phyloP scores from a whole-genome alignment of 257 asterid species.

The Cruciata laevipes region DNA sequence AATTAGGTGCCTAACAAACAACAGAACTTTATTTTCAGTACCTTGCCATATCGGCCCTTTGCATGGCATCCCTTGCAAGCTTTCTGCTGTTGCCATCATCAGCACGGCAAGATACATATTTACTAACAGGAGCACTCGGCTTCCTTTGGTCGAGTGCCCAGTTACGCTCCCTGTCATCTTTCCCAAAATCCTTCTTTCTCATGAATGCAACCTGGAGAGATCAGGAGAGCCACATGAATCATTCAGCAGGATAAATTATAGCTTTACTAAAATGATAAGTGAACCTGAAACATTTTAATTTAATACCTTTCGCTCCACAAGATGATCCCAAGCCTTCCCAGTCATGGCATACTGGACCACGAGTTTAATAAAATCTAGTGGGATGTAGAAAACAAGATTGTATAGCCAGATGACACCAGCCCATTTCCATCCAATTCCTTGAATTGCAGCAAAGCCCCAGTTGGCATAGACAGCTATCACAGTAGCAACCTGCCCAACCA shows the following conservation, averaged over 20 bases:
- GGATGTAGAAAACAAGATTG: slow-evolving; percentile 58
- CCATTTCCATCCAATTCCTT: slow-evolving; percentile 84
- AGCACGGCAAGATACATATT: slow-evolving; percentile 24
- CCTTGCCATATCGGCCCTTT: slow-evolving; percentile 76
- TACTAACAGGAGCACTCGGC: slow-evolving; percentile 48
- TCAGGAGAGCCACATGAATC: background rate
- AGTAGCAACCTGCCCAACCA: slow-evolving; percentile 44
- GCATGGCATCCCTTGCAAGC: slow-evolving; percentile 57
- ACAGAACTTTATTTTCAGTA: slow-evolving; percentile 3
- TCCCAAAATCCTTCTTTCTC: slow-evolving; percentile 59
- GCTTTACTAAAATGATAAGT: background rate
- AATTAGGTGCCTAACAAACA: background rate
- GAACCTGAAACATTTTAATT: no score
- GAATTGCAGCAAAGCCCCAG: slow-evolving; percentile 59
- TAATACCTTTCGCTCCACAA: slow-evolving; percentile 22
- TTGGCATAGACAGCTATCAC: slow-evolving; percentile 54
- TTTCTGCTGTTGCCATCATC: slow-evolving; percentile 51
- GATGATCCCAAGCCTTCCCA: slow-evolving; percentile 45
- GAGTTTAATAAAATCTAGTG: slow-evolving; percentile 68
- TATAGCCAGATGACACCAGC: slow-evolving; percentile 67
- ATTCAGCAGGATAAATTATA: background rate
- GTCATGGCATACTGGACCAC: slow-evolving; percentile 37
- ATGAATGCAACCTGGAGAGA: slow-evolving; percentile 41
- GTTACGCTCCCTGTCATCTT: slow-evolving; percentile 57
- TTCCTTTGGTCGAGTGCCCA: slow-evolving; percentile 70